Evolutionary conservation across 768 basidiomycete genomes (phyloP), one percentile per base, ranked within the genome.

Genomic region (Dentipellis fragilis): DNA sequence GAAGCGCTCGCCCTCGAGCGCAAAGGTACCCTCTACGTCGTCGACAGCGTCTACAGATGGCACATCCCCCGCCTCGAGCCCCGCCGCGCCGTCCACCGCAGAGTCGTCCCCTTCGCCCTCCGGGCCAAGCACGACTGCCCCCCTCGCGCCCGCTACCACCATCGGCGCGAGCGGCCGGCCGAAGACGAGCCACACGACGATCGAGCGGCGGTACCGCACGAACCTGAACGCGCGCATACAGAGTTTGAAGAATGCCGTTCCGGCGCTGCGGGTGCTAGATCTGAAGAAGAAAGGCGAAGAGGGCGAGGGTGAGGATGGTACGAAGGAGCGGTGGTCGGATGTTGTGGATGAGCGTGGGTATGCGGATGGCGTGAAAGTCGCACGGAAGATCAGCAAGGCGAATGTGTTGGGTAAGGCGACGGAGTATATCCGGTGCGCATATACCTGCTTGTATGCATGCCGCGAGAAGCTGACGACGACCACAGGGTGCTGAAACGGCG

Each of bases 171-270:
- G 16, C 8, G 68, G 67, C 9, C 78, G 85, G 1, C 81, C 85
- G n/a, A 93, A 92, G 71, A 92, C 90, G 0, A 87, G 85, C 62
- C 90, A 93, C 65, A 93, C 90, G 3, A 91, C 89, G 19, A 92
- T 93, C 57, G 90, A 93, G 69, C 79, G 90, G 10, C 79, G 90
- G 42, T 93, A 93, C 68, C 84, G 90, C 55, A 92, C 90, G 1
- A 93, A 93, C 65, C 75, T 93, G 47, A 93, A 93, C 61, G 86
- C 89, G 0, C 85, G 90, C 50, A 92, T 93, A 35, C 85, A 87
- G 57, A 83, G 81, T 53, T 73, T 93, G 49, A 84, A 87, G 57
- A 80, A 83, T 64, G 83, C 90, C 11, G 89, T 93, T 1, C 90
- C 90, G 4, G 90, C 90, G 0, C 76, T 93, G 39, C 85, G 89